phyloP scores from a whole-genome alignment of 331 rosid genomes.

The Acacia pycnantha region DNA sequence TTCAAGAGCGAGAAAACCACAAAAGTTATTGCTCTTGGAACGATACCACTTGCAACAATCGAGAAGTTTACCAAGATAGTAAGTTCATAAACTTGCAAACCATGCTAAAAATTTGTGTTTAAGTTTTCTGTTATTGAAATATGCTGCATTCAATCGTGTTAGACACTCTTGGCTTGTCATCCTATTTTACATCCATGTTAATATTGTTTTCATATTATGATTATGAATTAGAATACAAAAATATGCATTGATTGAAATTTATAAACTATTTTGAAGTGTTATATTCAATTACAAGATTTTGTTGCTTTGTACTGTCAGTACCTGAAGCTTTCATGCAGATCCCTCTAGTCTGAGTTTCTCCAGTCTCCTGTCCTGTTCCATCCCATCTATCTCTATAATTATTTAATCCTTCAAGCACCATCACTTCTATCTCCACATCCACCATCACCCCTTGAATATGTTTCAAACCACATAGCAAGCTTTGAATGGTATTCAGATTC shows the following conservation, averaged over 20 bases:
- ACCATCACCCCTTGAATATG: conserved; percentile 81
- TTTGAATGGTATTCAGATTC: conserved; percentile 78
- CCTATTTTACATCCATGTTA: not conserved
- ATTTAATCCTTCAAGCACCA: not conserved
- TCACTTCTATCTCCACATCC: conserved; percentile 35
- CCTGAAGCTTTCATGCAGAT: not conserved
- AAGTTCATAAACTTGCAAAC: conserved; percentile 38
- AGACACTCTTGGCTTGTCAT: not conserved
- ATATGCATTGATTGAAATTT: not conserved
- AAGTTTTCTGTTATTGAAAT: conserved; percentile 16
- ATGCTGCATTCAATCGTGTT: not conserved
- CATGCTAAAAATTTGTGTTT: conserved; percentile 3
- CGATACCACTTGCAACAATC: conserved; percentile 83
- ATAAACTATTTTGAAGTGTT: not conserved
- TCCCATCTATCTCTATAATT: not conserved
- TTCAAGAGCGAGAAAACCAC: conserved; percentile 87
- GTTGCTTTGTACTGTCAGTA: not conserved
- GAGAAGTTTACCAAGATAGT: conserved; percentile 88
- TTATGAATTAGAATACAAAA: not conserved
- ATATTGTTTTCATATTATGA: not conserved
- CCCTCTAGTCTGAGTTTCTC: not conserved
- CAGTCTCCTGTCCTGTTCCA: not conserved
- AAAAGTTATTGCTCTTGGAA: conserved; percentile 76
- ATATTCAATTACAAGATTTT: not conserved
- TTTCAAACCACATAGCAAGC: conserved; percentile 82